Conservation (phyloP, 83 land plant species). For the Diphasiastrum complanatum region DNA sequence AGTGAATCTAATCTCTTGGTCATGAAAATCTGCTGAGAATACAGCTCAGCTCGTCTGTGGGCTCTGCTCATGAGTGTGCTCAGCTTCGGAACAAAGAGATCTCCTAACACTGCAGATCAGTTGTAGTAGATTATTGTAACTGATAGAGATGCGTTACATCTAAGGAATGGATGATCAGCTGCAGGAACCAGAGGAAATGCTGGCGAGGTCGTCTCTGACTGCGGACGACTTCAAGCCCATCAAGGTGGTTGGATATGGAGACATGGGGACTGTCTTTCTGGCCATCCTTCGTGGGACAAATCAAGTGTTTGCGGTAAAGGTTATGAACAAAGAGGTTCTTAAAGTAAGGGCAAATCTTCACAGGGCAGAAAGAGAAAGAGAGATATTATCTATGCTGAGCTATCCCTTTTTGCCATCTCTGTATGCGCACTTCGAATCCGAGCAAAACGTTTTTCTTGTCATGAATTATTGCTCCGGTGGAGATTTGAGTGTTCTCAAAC, state of each 20-base stretch:
- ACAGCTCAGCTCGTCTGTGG: no score
- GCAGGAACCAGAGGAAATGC: no score
- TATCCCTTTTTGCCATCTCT: conserved; percentile 65
- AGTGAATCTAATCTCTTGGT: no score
- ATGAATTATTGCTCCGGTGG: conserved; percentile 66
- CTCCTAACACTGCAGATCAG: no score
- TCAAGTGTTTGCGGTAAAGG: conserved; percentile 47
- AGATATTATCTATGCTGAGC: conserved; percentile 24
- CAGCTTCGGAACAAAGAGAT: no score
- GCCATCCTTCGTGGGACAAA: conserved; percentile 7
- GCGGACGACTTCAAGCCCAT: conserved; percentile 30
- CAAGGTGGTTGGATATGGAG: conserved; percentile 53
- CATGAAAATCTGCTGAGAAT: no score
- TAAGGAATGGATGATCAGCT: no score
- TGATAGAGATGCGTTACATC: no score
- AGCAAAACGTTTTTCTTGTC: conserved; percentile 44
- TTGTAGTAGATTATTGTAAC: no score
- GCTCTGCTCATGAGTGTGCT: no score
- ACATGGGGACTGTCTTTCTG: conserved; percentile 63
- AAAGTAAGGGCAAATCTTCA: neutral
- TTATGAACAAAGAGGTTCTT: conserved; percentile 21
- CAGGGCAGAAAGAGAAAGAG: conserved; percentile 39
- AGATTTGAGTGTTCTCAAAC: conserved; percentile 45
- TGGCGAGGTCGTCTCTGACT: no score
- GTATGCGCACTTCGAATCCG: conserved; percentile 39